Percentiles rank a stretch among this genome's conserved stretches.
These are phyloP conservation scores for Fusarium sp. DNA, from an alignment of 2,329 filamentous ascomycete species.

Conservation along the genomic window DNA sequence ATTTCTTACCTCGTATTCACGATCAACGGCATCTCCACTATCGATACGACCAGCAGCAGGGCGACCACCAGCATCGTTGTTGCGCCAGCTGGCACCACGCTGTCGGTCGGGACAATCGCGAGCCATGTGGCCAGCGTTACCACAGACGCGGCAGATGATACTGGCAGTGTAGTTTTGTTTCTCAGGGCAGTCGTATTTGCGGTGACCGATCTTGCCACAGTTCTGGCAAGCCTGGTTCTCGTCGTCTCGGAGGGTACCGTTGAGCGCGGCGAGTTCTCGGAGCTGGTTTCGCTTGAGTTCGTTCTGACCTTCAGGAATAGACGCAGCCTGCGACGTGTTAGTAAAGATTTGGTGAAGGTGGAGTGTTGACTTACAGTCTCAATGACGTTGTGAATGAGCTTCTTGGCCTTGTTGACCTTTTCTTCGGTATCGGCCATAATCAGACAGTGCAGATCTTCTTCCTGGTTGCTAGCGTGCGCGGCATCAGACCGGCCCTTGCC, in stretches of 20 bases:
- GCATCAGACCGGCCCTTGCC: conserved; percentile 99
- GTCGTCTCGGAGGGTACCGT: conserved; percentile 98
- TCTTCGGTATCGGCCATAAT: conserved; percentile 99
- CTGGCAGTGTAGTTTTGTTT: conserved; percentile 99
- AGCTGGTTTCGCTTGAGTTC: conserved; percentile 99
- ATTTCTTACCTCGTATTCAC: conserved; percentile 88
- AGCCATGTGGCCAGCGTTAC: conserved; percentile 98
- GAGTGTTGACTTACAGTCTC: conserved; percentile 80
- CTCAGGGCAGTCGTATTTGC: conserved; percentile 98
- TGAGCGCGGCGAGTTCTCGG: conserved; percentile 95
- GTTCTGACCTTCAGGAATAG: conserved; percentile 98
- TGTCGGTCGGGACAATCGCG: conserved; percentile 96
- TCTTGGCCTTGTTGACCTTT: conserved; percentile 99
- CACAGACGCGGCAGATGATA: conserved; percentile 98
- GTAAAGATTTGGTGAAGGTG: conserved; percentile 7
- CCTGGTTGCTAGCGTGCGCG: conserved; percentile 99
- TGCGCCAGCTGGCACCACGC: conserved; percentile 92
- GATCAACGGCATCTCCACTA: conserved; percentile 86
- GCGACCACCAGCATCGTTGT: conserved; percentile 71
- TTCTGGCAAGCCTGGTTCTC: conserved; percentile 99
- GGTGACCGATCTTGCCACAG: conserved; percentile 97
- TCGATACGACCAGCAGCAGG: conserved; percentile 73
- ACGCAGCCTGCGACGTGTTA: conserved; percentile 79
- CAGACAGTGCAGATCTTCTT: conserved; percentile 98
- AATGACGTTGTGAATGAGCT: conserved; percentile 97